A percentile compares a stretch with the other conserved stretches of the same genome.
Conservation (phyloP, 345 rosid species). For the Eucalyptus caleyi region DNA sequence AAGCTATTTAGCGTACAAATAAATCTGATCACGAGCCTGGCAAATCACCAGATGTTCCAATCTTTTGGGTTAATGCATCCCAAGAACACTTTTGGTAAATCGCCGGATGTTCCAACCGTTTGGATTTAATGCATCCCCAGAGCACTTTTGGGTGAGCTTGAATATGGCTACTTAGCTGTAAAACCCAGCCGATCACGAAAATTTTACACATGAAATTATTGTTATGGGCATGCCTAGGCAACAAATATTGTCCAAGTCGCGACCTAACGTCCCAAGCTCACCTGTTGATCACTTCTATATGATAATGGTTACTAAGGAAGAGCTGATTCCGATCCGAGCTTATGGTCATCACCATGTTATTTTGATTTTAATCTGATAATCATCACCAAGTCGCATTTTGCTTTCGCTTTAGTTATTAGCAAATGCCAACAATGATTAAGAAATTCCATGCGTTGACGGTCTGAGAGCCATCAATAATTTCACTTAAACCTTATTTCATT, state of each 20-base stretch:
- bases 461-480: background rate
- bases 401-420: background rate
- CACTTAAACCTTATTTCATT: background rate
- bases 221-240: background rate
- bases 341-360: background rate
- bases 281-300: background rate
- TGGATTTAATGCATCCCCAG: fast-evolving
- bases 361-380: background rate
- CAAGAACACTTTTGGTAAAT: fast-evolving
- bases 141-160: background rate
- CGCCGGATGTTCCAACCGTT: background rate
- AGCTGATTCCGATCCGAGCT: background rate
- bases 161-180: background rate
- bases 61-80: too few relatives aligned
- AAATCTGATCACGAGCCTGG: too few relatives aligned
- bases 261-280: background rate
- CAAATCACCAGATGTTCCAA: too few relatives aligned
- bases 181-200: background rate
- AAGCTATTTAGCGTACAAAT: too few relatives aligned
- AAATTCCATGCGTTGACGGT: background rate
- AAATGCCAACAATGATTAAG: background rate
- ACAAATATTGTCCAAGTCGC: background rate
- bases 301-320: background rate
- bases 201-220: background rate
- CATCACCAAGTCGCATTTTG: background rate